These are phyloP conservation scores for Xylariomycetidae sp. DNA, from an alignment of 2,329 filamentous ascomycete genomes.

Conservation along the genomic window DNA sequence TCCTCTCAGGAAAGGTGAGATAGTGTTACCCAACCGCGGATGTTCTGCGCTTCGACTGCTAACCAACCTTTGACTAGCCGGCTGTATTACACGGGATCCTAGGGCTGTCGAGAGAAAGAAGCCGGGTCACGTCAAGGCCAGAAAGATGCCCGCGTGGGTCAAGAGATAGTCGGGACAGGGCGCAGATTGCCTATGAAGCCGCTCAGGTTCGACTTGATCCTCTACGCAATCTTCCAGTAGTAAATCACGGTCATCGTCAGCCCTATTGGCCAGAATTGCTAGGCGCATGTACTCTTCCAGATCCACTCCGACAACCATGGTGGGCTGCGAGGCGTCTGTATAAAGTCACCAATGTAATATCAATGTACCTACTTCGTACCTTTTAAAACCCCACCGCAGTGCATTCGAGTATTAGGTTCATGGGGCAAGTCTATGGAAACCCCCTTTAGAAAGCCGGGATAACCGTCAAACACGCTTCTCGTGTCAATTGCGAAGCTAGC, in stretches of 20 bases:
- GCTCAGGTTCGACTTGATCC: not conserved
- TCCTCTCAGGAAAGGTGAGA: conserved; percentile 79
- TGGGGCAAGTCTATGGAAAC: too few species aligned
- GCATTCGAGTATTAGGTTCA: too few species aligned
- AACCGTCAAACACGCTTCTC: too few species aligned
- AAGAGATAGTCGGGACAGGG: conserved; percentile 55
- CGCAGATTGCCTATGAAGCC: conserved; percentile 3
- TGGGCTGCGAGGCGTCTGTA: too few species aligned
- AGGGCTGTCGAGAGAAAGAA: conserved; percentile 98
- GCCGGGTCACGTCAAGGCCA: conserved; percentile 89
- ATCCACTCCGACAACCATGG: conserved; percentile 7
- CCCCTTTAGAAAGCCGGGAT: too few species aligned
- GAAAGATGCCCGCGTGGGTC: conserved; percentile 98
- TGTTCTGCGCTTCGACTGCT: conserved; percentile 29
- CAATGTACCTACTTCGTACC: too few species aligned
- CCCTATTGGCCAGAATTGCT: conserved; percentile 6
- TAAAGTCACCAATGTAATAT: too few species aligned
- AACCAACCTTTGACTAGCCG: conserved; percentile 58
- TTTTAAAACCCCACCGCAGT: too few species aligned
- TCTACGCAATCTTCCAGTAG: conserved; percentile 6
- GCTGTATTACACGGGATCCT: conserved; percentile 84
- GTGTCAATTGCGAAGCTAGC: too few species aligned
- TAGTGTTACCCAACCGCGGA: conserved; percentile 2
- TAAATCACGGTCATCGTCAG: conserved; percentile 7
- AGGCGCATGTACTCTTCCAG: too few species aligned